A percentile compares a stretch with the other conserved stretches of the same genome.
These are phyloP conservation scores for Nemania abortiva DNA, from an alignment of 2,329 filamentous ascomycete species.

Conservation along the genomic window DNA sequence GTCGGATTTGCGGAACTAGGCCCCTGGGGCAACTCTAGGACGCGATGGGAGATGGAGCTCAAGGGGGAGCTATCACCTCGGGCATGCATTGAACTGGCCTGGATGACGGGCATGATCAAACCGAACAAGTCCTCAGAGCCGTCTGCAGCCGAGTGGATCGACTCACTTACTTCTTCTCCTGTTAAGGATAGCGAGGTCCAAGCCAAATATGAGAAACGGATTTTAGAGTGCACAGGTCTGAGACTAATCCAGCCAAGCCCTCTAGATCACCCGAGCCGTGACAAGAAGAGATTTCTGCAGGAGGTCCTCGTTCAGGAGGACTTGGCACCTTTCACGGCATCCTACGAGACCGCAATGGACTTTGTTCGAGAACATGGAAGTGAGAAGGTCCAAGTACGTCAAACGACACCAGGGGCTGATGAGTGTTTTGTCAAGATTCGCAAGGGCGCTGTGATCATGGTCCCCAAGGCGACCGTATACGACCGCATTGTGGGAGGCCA, in stretches of 20 bases:
- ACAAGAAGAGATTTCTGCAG: not conserved
- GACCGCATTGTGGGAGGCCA: slow-evolving; percentile 51
- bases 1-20: slow-evolving; percentile 57
- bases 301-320: not conserved
- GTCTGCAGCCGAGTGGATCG: not conserved
- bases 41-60: slow-evolving; percentile 79
- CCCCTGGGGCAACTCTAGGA: slow-evolving; percentile 77
- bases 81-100: slow-evolving; percentile 78
- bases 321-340: slow-evolving; percentile 48
- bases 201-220: not conserved
- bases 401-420: slow-evolving; percentile 39
- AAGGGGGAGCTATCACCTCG: slow-evolving; percentile 76
- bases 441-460: slow-evolving; percentile 48
- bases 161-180: not conserved
- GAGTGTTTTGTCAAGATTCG: slow-evolving; percentile 44
- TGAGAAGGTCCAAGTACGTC: slow-evolving; percentile 45
- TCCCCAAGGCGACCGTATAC: slow-evolving; percentile 50
- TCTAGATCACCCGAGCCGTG: not conserved
- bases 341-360: slow-evolving; percentile 48
- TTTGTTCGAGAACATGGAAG: slow-evolving; percentile 50
- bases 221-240: not conserved
- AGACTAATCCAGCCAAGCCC: not conserved
- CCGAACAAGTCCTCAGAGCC: too few species aligned
- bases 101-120: slow-evolving; percentile 77
- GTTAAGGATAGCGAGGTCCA: not conserved